Percentiles rank a stretch among this genome's conserved stretches.
These are phyloP conservation scores for Erigeron philadelphicus DNA, from an alignment of 140 eudicot genomes.

Conservation along the genomic window DNA sequence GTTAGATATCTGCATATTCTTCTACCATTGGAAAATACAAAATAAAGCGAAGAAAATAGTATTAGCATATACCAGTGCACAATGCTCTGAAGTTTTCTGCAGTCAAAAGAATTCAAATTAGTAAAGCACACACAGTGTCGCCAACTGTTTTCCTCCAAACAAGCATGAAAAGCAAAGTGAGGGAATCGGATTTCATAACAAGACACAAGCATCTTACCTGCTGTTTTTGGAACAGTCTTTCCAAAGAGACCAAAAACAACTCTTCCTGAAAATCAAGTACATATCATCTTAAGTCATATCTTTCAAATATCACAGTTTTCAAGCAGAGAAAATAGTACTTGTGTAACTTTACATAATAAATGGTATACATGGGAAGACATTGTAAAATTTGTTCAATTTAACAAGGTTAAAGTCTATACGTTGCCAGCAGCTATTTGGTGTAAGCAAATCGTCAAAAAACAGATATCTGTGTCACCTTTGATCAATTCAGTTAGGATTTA, in stretches of 20 bases:
- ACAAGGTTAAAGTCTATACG: background rate
- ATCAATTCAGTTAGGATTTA: background rate
- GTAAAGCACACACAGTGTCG: background rate
- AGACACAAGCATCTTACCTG: conserved; percentile 42
- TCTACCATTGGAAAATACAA: background rate
- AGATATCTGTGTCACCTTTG: background rate
- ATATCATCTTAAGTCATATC: background rate
- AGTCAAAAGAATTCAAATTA: conserved; percentile 19
- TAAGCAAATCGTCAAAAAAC: background rate
- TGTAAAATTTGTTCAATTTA: background rate
- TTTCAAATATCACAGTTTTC: background rate
- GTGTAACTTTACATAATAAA: background rate
- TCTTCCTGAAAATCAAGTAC: conserved; percentile 55
- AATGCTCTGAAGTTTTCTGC: conserved; percentile 91
- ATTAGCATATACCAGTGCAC: conserved; percentile 70
- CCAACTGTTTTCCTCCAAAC: background rate
- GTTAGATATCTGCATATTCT: background rate
- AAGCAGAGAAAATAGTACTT: background rate
- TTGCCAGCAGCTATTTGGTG: background rate
- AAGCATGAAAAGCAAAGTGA: conserved; percentile 3
- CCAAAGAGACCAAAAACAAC: conserved; percentile 89
- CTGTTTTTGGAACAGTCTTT: conserved; percentile 87
- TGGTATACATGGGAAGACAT: background rate
- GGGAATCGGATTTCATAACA: background rate
- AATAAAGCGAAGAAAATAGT: background rate